A percentile compares a stretch with the other conserved stretches of the same genome.
phyloP scores from a whole-genome alignment of 306 rosid genomes.

The Inga laurina region DNA sequence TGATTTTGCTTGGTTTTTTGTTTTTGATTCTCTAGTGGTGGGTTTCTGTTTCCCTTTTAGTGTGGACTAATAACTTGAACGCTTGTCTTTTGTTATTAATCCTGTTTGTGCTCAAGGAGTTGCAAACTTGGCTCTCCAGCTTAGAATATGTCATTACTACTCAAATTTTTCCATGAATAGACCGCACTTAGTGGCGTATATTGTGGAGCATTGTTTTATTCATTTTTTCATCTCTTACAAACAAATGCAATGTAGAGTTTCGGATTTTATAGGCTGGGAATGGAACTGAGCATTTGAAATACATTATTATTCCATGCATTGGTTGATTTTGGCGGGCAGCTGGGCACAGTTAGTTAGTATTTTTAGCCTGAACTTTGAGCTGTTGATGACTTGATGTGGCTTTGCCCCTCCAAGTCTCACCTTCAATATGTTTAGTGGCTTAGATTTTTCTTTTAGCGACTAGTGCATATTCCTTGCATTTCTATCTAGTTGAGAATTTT shows the following conservation, averaged over 20 bases:
- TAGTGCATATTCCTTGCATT: neutral
- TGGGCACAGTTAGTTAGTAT: neutral
- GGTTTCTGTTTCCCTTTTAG: neutral
- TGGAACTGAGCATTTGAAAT: neutral
- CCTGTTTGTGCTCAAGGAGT: neutral
- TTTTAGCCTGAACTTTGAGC: neutral
- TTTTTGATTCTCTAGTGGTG: neutral
- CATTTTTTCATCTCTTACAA: neutral
- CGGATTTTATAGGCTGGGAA: neutral
- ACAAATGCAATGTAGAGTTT: neutral
- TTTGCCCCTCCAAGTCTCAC: neutral
- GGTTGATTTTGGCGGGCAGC: neutral
- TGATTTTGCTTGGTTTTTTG: constrained; percentile 25
- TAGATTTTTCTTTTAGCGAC: neutral
- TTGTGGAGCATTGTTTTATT: neutral
- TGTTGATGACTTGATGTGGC: neutral
- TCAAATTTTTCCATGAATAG: neutral
- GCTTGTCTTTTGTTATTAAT: neutral
- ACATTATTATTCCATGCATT: neutral
- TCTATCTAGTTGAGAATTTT: neutral
- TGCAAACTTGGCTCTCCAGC: neutral
- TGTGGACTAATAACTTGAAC: neutral
- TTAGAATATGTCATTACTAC: neutral
- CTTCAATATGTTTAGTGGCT: neutral
- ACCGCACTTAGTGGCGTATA: neutral